Evolutionary conservation across 2,329 filamentous ascomycete species (phyloP), one percentile per base, ranked within the genome.

Genomic region (Aspergillus aculeatus): DNA sequence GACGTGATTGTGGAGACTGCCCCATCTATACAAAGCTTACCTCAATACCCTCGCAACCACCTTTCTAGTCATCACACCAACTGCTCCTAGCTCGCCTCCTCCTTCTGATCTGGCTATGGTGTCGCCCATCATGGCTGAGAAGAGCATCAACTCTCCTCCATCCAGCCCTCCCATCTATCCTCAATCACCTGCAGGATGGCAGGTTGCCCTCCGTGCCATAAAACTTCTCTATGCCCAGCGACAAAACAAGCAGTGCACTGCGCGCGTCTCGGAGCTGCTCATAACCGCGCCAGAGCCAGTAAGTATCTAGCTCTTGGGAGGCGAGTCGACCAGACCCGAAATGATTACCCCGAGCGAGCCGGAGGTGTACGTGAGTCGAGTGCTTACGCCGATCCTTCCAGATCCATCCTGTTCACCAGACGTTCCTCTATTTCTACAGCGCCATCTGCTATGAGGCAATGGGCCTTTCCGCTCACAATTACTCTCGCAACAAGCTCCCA

Each of bases 341-440:
- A n/a, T 19, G n/a, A 32, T 11, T 14, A 24, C 21, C 23, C 41
- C 41, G n/a, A 24, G 10, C 16, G 31, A 16, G 19, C 35, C 35
- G 9, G 19, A 12, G 50, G 2, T 10, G 21, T 6, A 24, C 24
- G 16, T 38, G 50, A 41, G 32, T 32, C 14, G 1, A 41, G 11
- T 14, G 69, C 47, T 32, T 21, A 62, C 26, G 35, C 47, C 47
- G 2, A 47, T 44, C 32, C 50, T 53, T n/a, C 12, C 52, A 78
- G 76, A 63, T 73, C 23, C 65, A 77, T 58, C 66, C 70, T 6
- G 62, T 77, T 31, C 64, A 75, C 58, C 70, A 68, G 24, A 71
- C 71, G 5, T 82, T 77, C 64, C 72, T 82, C 44, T 72, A 74
- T 59, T 81, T 82, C 66, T 82, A 82, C 67, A 71, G 73, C 10